Evolutionary conservation across 768 basidiomycete species (phyloP), one percentile per base, ranked within the genome.

Genomic region (Mycena pura): DNA sequence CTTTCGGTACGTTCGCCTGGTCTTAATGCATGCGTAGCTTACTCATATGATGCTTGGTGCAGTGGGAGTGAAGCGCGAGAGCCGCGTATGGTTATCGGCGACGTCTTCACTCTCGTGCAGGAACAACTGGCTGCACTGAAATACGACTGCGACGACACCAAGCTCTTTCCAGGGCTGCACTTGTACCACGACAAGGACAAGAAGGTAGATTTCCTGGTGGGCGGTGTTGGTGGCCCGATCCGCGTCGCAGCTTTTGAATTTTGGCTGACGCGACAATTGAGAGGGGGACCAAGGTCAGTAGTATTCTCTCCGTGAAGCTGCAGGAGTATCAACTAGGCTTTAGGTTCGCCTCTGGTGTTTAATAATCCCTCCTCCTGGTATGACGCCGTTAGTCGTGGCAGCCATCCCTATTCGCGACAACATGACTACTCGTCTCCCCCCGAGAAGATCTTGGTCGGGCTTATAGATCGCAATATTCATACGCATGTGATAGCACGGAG

Each of bases 401-500:
- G 73, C 70, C 0, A 55, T 68, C 2, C 60, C 75, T 0, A 74
- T 78, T 24, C 8, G 62, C 0, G 52, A 71, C 2, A 47, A 34
- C 10, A 48, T 72, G 17, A 45, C 58, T 77, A 0, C 29, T 66
- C 4, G 45, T 2, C n/a, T 3, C 53, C 64, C 31, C 57, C 63
- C 10, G 1, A 46, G 13, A 11, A 45, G 11, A 55, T 80, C n/a
- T 28, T 79, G 0, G 15, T 53, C 28, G 71, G 72, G 0, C 72
- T 78, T 2, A 14, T 75, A 3, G 44, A 67, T 17, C 46, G 31
- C 1, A 41, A 59, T 3, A 58, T 80, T 77, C 76, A 9, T 74
- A 74, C 36, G 68, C 73, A 4, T 71, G 67, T 47, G 77, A 80
- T 71, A 79, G 79, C 1, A 76, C 77, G 0, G 69, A 72, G 51